Conservation (phyloP, 768 basidiomycete species). For the Kwoniella dendrophila region DNA sequence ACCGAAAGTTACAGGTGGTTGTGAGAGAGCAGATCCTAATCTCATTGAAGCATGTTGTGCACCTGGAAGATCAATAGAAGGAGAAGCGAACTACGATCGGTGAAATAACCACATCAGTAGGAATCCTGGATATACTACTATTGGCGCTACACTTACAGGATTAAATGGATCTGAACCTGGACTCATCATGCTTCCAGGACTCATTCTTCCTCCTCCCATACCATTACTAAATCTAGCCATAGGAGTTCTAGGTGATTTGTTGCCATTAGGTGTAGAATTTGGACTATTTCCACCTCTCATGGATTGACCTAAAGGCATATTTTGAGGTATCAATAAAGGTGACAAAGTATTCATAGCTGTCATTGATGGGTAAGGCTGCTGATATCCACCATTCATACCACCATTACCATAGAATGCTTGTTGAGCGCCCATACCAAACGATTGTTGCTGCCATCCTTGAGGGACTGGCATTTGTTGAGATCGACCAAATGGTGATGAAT, state of each 20-base stretch:
- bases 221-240: constrained; percentile 17
- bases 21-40: constrained; percentile 24
- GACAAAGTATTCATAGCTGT: constrained; percentile 24
- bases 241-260: constrained; percentile 33
- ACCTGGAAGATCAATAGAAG: constrained; percentile 47
- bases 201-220: constrained; percentile 33
- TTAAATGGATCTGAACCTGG: constrained; percentile 56
- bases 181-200: constrained; percentile 51
- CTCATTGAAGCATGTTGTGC: constrained; percentile 26
- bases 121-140: neutral
- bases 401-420: constrained; percentile 8
- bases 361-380: constrained; percentile 21
- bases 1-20: constrained; percentile 43
- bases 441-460: constrained; percentile 8
- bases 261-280: constrained; percentile 16
- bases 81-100: constrained; percentile 45
- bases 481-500: constrained; percentile 25
- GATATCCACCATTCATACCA: constrained; percentile 13
- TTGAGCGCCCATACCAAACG: constrained; percentile 7
- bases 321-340: constrained; percentile 43
- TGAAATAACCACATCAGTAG: neutral
- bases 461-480: constrained; percentile 8
- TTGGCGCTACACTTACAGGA: constrained; percentile 45
- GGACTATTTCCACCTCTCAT: constrained; percentile 27
- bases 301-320: constrained; percentile 45